Percentiles rank a stretch among this genome's conserved stretches.
Evolutionary conservation across 768 basidiomycete species (phyloP).

Genomic region (Suillus placidus): DNA sequence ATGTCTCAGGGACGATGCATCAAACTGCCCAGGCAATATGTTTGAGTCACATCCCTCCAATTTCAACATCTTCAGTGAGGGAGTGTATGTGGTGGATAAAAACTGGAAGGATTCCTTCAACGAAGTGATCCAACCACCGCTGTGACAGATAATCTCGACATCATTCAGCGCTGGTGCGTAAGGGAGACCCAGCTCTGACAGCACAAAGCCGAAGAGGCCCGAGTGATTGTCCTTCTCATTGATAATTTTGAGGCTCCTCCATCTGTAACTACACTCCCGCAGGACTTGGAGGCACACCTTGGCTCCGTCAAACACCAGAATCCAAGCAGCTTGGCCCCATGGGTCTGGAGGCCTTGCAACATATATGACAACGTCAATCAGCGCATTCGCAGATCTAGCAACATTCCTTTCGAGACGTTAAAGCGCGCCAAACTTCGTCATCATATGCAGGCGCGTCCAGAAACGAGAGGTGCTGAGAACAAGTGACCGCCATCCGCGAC

Average conservation of each 20-base stretch:
- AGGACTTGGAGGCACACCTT: background rate
- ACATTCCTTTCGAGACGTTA: background rate
- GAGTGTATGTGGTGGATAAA: background rate
- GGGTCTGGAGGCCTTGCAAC: background rate
- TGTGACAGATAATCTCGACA: slow-evolving; percentile 3
- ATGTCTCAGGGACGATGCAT: background rate
- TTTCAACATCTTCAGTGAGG: background rate
- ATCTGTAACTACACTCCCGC: background rate
- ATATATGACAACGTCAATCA: slow-evolving; percentile 2
- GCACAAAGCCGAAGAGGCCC: background rate
- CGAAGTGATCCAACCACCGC: background rate
- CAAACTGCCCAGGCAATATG: background rate
- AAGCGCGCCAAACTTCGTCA: background rate
- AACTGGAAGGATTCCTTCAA: background rate
- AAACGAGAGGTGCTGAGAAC: background rate
- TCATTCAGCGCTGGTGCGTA: background rate
- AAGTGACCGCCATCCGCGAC: background rate
- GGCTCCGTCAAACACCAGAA: background rate
- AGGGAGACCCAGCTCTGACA: background rate
- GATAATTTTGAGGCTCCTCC: slow-evolving; percentile 3
- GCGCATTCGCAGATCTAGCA: background rate
- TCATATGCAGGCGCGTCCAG: slow-evolving; percentile 1
- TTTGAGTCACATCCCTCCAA: background rate
- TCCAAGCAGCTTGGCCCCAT: background rate
- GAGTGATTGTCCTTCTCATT: background rate